These are phyloP conservation scores for Rhytidhysteron rufulum DNA, from an alignment of 2,329 filamentous ascomycete species.

Conservation along the genomic window DNA sequence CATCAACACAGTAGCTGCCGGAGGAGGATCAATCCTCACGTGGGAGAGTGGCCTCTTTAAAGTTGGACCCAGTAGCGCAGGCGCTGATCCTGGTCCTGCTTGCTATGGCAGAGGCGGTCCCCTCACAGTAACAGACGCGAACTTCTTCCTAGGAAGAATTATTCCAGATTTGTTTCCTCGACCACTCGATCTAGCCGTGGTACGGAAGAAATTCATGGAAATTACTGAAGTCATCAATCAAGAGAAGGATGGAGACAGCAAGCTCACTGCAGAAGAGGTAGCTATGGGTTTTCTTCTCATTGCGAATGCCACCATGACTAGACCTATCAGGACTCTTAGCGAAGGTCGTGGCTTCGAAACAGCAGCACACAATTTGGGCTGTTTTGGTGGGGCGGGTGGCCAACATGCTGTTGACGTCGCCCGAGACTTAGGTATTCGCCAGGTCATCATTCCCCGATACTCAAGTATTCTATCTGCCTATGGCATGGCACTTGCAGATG, in stretches of 20 bases:
- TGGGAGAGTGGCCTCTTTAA: conserved; percentile 88
- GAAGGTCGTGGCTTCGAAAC: conserved; percentile 92
- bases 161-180: conserved; percentile 89
- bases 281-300: conserved; percentile 87
- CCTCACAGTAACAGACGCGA: conserved; percentile 89
- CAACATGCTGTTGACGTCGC: conserved; percentile 92
- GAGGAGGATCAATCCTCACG: conserved; percentile 79
- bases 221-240: conserved; percentile 73
- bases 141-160: conserved; percentile 77
- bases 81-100: conserved; percentile 83
- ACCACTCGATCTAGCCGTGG: conserved; percentile 71
- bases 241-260: conserved; percentile 61
- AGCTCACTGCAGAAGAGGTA: conserved; percentile 69
- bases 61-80: conserved; percentile 84
- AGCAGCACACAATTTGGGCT: conserved; percentile 82
- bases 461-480: conserved; percentile 88
- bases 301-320: conserved; percentile 86
- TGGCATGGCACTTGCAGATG: conserved; percentile 88
- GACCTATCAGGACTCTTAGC: conserved; percentile 84
- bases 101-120: conserved; percentile 90
- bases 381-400: conserved; percentile 87
- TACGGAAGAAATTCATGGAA: conserved; percentile 69
- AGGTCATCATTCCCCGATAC: conserved; percentile 82
- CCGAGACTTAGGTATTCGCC: conserved; percentile 75
- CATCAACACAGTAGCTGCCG: conserved; percentile 92